These are phyloP conservation scores for Ceratobasidium sp. DNA, from an alignment of 1,284 basidiomycete genomes.

Conservation along the genomic window DNA sequence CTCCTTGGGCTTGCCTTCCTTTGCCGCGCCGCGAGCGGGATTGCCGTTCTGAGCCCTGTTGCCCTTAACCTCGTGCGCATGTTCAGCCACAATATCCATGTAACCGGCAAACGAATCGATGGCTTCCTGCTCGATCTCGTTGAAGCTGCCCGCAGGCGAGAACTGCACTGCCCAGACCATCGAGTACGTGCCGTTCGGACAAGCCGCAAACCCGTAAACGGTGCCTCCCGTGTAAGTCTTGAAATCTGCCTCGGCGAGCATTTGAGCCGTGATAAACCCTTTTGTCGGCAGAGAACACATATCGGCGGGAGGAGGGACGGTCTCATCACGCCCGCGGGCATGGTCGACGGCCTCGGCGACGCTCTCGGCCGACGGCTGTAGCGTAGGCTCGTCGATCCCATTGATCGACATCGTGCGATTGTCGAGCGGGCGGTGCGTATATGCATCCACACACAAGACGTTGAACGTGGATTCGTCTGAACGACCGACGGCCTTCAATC, in stretches of 20 bases:
- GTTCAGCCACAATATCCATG: neutral
- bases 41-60: constrained; percentile 13
- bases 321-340: neutral
- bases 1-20: neutral
- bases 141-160: neutral
- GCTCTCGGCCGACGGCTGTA: neutral
- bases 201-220: constrained; percentile 12
- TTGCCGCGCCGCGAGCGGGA: neutral
- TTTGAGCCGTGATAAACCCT: neutral
- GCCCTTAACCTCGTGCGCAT: constrained; percentile 12
- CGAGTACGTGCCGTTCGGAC: constrained; percentile 6
- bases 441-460: constrained; percentile 3
- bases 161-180: constrained; percentile 25
- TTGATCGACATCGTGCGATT: neutral
- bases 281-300: neutral
- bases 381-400: neutral
- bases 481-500: neutral
- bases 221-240: neutral
- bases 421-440: constrained; percentile 6
- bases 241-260: neutral
- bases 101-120: neutral
- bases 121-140: constrained; percentile 3
- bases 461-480: neutral
- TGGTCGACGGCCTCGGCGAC: neutral
- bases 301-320: neutral